phyloP scores from a whole-genome alignment of 1,284 basidiomycete species.

The Ganoderma sinense region DNA sequence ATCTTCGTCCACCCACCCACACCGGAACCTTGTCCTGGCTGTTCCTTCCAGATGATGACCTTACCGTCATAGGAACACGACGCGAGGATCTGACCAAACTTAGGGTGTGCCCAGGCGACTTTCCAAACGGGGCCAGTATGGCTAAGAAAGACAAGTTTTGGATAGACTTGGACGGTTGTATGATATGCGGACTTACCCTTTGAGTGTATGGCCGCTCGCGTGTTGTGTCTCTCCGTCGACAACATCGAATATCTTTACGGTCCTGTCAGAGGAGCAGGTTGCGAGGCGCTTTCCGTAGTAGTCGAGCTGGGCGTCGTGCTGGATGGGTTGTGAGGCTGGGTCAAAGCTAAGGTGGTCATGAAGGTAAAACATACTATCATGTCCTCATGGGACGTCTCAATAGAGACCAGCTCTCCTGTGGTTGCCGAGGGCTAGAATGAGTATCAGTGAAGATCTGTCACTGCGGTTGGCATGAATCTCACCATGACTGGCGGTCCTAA shows the following conservation, averaged over 20 bases:
- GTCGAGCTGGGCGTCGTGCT: constrained; percentile 99
- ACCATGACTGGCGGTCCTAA: constrained; percentile 8
- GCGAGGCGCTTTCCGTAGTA: constrained; percentile 97
- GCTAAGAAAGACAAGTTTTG: constrained; percentile 45
- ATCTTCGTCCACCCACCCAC: constrained; percentile 88
- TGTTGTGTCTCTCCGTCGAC: constrained; percentile 84
- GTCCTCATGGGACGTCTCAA: constrained; percentile 94
- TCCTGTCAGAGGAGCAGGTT: constrained; percentile 96
- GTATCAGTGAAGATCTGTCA: neutral
- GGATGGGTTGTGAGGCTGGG: constrained; percentile 20
- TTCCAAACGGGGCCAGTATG: constrained; percentile 99
- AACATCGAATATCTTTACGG: constrained; percentile 95
- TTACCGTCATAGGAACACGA: constrained; percentile 99
- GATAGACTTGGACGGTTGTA: neutral
- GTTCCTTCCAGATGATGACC: constrained; percentile 98
- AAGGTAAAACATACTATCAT: constrained; percentile 80
- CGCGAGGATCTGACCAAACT: constrained; percentile 95
- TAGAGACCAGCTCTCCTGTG: constrained; percentile 74
- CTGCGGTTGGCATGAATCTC: neutral
- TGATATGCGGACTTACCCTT: constrained; percentile 69
- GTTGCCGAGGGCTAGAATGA: constrained; percentile 55
- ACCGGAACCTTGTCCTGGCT: constrained; percentile 58
- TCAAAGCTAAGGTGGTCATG: neutral
- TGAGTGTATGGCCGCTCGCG: constrained; percentile 78
- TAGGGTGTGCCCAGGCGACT: constrained; percentile 98